phyloP scores from a whole-genome alignment of 495 filamentous ascomycete genomes.

The Paragyromitra xinjiangensis region DNA sequence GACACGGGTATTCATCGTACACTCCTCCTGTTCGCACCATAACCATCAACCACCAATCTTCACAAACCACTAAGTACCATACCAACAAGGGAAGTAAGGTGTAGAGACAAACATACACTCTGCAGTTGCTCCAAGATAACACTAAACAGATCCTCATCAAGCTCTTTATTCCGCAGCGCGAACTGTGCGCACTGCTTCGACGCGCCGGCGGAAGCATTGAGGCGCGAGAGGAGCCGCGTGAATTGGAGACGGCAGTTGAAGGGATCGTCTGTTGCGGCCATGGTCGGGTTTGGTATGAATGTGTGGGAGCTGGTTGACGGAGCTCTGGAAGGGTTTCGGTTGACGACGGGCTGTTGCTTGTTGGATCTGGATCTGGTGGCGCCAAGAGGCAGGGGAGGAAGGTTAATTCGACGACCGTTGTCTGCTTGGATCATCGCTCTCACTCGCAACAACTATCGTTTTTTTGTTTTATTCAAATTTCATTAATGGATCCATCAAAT shows the following conservation, averaged over 20 bases:
- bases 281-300: slow-evolving; percentile 10
- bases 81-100: neutral
- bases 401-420: slow-evolving; percentile 12
- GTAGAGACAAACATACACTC: slow-evolving; percentile 63
- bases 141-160: slow-evolving; percentile 95
- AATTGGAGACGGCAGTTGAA: slow-evolving; percentile 99
- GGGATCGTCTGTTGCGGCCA: slow-evolving; percentile 79
- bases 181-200: slow-evolving; percentile 93
- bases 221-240: slow-evolving; percentile 81
- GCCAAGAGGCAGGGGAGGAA: slow-evolving; percentile 10
- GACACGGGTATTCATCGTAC: slow-evolving; percentile 93
- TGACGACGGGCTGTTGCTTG: neutral
- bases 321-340: neutral
- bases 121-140: slow-evolving; percentile 97
- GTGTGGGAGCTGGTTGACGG: neutral
- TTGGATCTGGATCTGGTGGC: neutral
- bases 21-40: slow-evolving; percentile 61
- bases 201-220: slow-evolving; percentile 87
- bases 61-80: neutral
- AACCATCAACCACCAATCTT: slow-evolving; percentile 6
- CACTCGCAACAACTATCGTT: neutral
- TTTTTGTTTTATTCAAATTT: neutral
- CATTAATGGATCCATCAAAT: neutral
- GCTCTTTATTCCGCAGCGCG: slow-evolving; percentile 88
- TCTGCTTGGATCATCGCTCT: neutral